Evolutionary conservation across 257 asterid genomes (phyloP), one percentile per base, ranked within the genome.

Genomic region (Solanum acaule): DNA sequence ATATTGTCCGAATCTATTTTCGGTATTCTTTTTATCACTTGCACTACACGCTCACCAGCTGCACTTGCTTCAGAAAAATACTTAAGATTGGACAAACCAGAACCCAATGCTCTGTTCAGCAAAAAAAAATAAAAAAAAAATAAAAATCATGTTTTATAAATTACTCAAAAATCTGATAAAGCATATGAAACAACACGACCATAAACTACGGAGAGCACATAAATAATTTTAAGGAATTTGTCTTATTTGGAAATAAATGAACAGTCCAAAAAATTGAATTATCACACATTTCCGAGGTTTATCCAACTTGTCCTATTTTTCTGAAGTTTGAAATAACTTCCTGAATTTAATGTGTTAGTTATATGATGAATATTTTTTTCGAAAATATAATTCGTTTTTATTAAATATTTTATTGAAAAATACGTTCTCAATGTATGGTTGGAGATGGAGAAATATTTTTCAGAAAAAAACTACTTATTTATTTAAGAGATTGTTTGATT

Each of bases 11-110:
- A 93, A 56, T 97, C 99, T 4, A 97, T 97, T 86, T 91, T 92
- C 0, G 99, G 99, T 15, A 94, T 95, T 83, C 99, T 85, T 67
- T 90, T 83, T 20, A 96, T 93, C 84, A 97, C 91, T 82, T 93
- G 94, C 92, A 84, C 90, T 61, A 97, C 93, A 4, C 98, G 93
- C 68, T 96, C 98, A 3, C 95, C 94, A 1, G 98, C 96, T 10
- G 95, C 96, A 73, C 93, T 93, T 4, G 99, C 99, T 59, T 97
- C 99, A 0, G 95, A 92, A 70, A 97, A 94, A 93, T 96, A 92
- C 89, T 90, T 95, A 3, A 96, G 18, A 88, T 93, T 96, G 82
- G 98, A 97, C 87, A 97, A 90, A 29, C 95, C 95, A 14, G 99
- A 91, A 65, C 99, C 99, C 33, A 97, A 31, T 37, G 99, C 46